Conservation (phyloP, 1,284 basidiomycete genomes). For the Austroboletus niveus region DNA sequence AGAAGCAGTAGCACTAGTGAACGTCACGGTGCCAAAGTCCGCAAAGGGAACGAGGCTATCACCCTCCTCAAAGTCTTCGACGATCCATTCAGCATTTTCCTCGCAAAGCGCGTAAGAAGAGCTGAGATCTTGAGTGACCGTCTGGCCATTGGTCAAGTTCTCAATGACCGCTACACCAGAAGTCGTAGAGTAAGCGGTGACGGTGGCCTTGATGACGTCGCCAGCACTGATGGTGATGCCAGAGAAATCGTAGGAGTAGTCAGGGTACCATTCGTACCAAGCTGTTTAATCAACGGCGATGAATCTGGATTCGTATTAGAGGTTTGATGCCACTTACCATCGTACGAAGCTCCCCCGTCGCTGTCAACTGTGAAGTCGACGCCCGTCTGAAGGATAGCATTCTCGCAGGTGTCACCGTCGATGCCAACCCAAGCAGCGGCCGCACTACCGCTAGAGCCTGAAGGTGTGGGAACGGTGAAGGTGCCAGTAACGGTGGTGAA, state of each 20-base stretch:
- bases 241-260: neutral
- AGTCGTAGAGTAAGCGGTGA: neutral
- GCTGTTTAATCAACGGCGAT: neutral
- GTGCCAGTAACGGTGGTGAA: neutral
- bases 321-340: neutral
- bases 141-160: conserved; percentile 14
- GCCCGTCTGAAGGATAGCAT: neutral
- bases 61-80: conserved; percentile 18
- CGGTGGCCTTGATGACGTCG: neutral
- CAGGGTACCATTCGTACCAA: neutral
- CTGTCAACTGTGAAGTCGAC: neutral
- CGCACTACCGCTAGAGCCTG: neutral
- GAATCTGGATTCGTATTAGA: neutral
- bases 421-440: neutral
- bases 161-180: conserved; percentile 8
- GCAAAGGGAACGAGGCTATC: conserved; percentile 2
- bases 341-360: neutral
- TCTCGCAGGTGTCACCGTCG: neutral
- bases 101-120: conserved; percentile 5
- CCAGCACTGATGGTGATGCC: neutral
- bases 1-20: conserved; percentile 15
- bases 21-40: conserved; percentile 22
- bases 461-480: neutral
- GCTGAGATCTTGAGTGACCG: conserved; percentile 2
- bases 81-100: conserved; percentile 24